Evolutionary conservation across 2,329 filamentous ascomycete species (phyloP).

Genomic region (Hirsutella rhossiliensis): DNA sequence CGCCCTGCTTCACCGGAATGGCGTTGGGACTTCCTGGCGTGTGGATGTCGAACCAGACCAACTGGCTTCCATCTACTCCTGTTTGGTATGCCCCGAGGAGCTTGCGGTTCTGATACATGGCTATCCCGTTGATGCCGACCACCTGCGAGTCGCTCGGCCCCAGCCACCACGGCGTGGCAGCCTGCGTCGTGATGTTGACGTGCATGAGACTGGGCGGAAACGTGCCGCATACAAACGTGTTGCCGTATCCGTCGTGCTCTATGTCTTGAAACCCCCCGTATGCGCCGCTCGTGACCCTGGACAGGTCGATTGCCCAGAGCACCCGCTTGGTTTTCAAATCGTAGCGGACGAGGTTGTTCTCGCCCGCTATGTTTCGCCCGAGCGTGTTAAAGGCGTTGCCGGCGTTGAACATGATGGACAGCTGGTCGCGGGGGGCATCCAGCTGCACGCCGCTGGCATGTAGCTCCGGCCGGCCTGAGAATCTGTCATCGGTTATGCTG

Average conservation of each 20-base stretch:
- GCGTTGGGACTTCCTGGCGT: not conserved
- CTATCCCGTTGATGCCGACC: conserved; percentile 2
- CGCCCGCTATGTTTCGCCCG: conserved; percentile 19
- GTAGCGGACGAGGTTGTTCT: conserved; percentile 24
- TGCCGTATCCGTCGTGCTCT: conserved; percentile 20
- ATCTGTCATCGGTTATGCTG: conserved; percentile 13
- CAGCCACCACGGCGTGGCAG: conserved; percentile 13
- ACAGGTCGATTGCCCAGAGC: conserved; percentile 24
- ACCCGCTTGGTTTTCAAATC: conserved; percentile 11
- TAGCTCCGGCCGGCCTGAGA: conserved; percentile 10
- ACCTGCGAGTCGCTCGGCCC: conserved; percentile 3
- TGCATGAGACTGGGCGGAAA: conserved; percentile 23
- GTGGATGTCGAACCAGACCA: conserved; percentile 21
- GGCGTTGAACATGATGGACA: conserved; percentile 20
- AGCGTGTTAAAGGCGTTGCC: conserved; percentile 16
- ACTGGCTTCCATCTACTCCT: conserved; percentile 12
- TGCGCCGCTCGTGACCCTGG: conserved; percentile 9
- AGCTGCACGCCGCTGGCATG: conserved; percentile 19
- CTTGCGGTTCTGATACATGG: conserved; percentile 4
- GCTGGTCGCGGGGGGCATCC: conserved; percentile 13
- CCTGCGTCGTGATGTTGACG: conserved; percentile 15
- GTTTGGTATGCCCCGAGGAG: conserved; percentile 19
- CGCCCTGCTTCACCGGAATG: not conserved
- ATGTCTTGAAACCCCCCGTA: conserved; percentile 28
- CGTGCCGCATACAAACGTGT: conserved; percentile 24